Evolutionary conservation across 257 asterid species (phyloP).

Genomic region (Solanum neorickii): DNA sequence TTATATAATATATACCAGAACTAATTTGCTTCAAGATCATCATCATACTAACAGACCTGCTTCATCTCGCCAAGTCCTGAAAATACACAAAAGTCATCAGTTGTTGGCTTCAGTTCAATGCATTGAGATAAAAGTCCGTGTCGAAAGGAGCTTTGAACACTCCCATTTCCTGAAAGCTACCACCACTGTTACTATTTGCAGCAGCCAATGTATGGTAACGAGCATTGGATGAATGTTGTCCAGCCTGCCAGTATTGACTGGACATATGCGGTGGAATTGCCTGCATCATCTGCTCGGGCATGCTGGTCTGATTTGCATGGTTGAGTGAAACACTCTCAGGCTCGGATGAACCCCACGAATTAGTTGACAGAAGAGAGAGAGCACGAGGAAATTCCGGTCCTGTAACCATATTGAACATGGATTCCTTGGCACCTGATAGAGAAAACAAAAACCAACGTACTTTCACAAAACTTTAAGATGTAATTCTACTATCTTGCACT

Average conservation of each 20-base stretch:
- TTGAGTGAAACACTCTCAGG: slow-evolving; percentile 26
- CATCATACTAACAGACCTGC: neutral
- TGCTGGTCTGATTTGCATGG: slow-evolving; percentile 15
- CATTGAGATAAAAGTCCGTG: slow-evolving; percentile 30
- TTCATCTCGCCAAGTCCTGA: neutral
- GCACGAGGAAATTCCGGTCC: slow-evolving; percentile 60
- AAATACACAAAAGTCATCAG: neutral
- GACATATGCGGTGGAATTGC: slow-evolving; percentile 47
- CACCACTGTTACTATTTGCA: slow-evolving; percentile 7
- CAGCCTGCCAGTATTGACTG: slow-evolving; percentile 44
- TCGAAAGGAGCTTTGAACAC: slow-evolving; percentile 33
- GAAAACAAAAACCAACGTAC: neutral
- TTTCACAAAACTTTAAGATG: neutral
- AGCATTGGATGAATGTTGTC: slow-evolving; percentile 21
- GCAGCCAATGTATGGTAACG: slow-evolving; percentile 17
- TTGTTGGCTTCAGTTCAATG: slow-evolving; percentile 16
- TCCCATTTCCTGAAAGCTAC: slow-evolving; percentile 37
- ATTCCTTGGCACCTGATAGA: slow-evolving; percentile 53
- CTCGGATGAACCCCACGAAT: slow-evolving; percentile 50
- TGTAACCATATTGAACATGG: slow-evolving; percentile 23
- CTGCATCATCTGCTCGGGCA: slow-evolving; percentile 24
- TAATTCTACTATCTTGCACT: neutral
- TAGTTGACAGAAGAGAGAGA: slow-evolving; percentile 99
- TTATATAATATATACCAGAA: neutral
- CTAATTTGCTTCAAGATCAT: neutral